These are phyloP conservation scores for Amanita thiersii DNA, from an alignment of 768 basidiomycete genomes.

Conservation along the genomic window DNA sequence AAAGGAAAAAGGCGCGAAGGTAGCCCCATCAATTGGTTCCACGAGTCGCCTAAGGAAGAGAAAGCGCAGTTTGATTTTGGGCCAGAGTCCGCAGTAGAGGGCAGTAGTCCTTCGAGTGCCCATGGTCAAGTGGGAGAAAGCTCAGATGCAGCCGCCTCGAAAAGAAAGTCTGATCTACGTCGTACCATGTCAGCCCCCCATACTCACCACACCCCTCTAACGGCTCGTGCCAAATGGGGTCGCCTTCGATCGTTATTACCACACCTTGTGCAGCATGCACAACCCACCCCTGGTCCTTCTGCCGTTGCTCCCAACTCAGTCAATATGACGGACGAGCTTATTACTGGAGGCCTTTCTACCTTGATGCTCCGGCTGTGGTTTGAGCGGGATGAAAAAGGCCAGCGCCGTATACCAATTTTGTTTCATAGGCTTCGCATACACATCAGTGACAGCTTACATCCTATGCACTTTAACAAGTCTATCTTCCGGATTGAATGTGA, in stretches of 20 bases:
- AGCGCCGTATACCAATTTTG: conserved; percentile 70
- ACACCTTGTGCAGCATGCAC: conserved; percentile 31
- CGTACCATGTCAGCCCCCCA: conserved; percentile 28
- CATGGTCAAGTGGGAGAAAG: conserved; percentile 1
- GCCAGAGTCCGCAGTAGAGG: neutral
- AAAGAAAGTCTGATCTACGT: conserved; percentile 15
- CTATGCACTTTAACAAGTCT: conserved; percentile 65
- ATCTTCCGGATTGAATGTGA: conserved; percentile 93
- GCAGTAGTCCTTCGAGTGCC: neutral
- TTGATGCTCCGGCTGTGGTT: conserved; percentile 79
- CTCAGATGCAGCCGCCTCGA: conserved; percentile 10
- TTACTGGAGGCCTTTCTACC: conserved; percentile 69
- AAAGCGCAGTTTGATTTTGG: conserved; percentile 26
- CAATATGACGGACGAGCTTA: conserved; percentile 78
- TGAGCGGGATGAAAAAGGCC: conserved; percentile 79
- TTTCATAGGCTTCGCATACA: conserved; percentile 78
- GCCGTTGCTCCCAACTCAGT: conserved; percentile 45
- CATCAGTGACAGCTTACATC: conserved; percentile 80
- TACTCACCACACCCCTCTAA: conserved; percentile 4
- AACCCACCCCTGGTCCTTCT: conserved; percentile 32
- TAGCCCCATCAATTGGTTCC: conserved; percentile 43
- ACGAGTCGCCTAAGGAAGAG: conserved; percentile 44
- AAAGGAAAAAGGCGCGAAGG: conserved; percentile 48
- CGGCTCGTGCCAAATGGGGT: conserved; percentile 43
- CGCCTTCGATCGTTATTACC: conserved; percentile 62